Conservation (phyloP, 169 alveolate genomes). For the Cryptosporidium felis region DNA sequence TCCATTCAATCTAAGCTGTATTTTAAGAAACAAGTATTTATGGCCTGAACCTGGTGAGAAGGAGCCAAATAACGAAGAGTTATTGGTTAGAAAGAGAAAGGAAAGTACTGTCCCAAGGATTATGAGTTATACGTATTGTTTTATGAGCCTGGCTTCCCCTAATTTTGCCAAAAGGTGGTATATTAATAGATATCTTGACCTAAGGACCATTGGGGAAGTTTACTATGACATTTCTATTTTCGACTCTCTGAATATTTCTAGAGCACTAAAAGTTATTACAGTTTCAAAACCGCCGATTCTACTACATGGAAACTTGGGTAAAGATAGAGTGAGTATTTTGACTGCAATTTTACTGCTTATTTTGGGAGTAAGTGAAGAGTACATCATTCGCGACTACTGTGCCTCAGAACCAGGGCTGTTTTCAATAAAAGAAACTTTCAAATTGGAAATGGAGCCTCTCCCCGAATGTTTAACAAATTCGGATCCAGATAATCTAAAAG, state of each 20-base stretch:
- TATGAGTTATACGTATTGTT: background rate
- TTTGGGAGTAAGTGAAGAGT: constrained; percentile 41
- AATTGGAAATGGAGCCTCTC: background rate
- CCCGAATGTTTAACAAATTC: background rate
- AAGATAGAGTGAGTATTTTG: constrained; percentile 42
- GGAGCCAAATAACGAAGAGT: background rate
- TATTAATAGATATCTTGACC: background rate
- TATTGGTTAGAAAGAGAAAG: constrained; percentile 9
- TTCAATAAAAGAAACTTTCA: constrained; percentile 5
- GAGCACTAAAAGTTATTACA: constrained; percentile 28
- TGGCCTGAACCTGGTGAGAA: background rate
- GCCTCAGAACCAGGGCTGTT: constrained; percentile 56
- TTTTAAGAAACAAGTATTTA: background rate
- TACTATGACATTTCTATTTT: constrained; percentile 24
- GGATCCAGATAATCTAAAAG: background rate
- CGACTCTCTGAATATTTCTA: constrained; percentile 5
- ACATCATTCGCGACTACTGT: constrained; percentile 49
- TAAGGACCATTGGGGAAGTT: constrained; percentile 12
- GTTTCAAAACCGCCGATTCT: constrained; percentile 65
- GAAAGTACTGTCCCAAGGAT: background rate
- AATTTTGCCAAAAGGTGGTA: constrained; percentile 46
- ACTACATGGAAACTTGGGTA: constrained; percentile 57
- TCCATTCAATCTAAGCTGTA: background rate
- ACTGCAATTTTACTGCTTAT: constrained; percentile 9
- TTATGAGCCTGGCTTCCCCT: constrained; percentile 15